These are phyloP conservation scores for Canavalia ensiformis DNA, from an alignment of 306 rosid genomes.

Conservation along the genomic window DNA sequence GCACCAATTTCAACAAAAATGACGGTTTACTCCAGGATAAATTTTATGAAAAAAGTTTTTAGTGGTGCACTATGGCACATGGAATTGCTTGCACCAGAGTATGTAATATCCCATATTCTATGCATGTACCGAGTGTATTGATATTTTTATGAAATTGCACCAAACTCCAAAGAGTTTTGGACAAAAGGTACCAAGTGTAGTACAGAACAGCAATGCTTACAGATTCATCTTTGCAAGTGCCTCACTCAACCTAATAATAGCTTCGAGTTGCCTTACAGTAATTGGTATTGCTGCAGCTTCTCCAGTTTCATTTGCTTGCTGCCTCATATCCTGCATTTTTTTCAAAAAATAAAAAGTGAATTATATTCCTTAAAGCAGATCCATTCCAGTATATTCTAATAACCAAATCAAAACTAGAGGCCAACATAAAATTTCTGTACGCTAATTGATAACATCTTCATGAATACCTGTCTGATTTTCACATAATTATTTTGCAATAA, in stretches of 20 bases:
- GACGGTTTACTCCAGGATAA: neutral
- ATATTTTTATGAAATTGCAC: conserved; percentile 23
- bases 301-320: conserved; percentile 94
- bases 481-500: conserved; percentile 83
- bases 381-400: conserved; percentile 20
- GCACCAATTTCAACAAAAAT: no score
- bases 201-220: conserved; percentile 63
- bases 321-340: conserved; percentile 87
- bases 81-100: conserved; percentile 27
- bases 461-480: conserved; percentile 93
- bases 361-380: conserved; percentile 13
- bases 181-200: conserved; percentile 1
- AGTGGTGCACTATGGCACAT: neutral
- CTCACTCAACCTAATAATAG: conserved; percentile 92
- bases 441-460: conserved; percentile 38
- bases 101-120: neutral
- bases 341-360: neutral
- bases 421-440: conserved; percentile 23
- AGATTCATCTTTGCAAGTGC: conserved; percentile 96
- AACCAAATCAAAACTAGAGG: conserved; percentile 28
- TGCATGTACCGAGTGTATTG: neutral
- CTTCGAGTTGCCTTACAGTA: conserved; percentile 98
- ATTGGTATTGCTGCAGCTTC: conserved; percentile 92
- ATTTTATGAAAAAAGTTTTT: neutral
- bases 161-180: neutral